Percentiles rank a stretch among this genome's conserved stretches.
Evolutionary conservation across 2,329 filamentous ascomycete genomes (phyloP).

Genomic region (Alternaria solani): DNA sequence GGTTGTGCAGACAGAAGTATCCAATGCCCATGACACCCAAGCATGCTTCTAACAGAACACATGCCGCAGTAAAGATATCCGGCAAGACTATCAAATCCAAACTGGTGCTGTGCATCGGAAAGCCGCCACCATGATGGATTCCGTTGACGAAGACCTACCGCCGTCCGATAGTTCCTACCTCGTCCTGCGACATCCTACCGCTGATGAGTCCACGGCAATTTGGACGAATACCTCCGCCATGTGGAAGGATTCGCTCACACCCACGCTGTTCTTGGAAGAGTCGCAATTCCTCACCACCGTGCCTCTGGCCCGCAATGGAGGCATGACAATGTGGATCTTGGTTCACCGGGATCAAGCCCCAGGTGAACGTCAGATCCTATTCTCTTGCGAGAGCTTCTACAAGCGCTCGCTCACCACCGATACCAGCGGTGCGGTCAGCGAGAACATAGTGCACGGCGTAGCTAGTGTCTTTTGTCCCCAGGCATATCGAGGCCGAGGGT

Average conservation of each 20-base stretch:
- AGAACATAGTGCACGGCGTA: conserved; percentile 73
- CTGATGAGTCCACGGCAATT: background rate
- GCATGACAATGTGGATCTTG: conserved; percentile 64
- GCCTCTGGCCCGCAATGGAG: conserved; percentile 63
- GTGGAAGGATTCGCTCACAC: conserved; percentile 2
- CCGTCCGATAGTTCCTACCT: background rate
- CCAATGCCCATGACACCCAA: no score
- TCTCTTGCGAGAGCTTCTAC: conserved; percentile 56
- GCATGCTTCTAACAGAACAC: background rate
- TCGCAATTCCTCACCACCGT: conserved; percentile 48
- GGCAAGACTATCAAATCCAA: background rate
- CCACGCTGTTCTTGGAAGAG: background rate
- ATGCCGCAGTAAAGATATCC: background rate
- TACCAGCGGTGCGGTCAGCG: conserved; percentile 55
- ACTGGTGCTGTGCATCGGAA: background rate
- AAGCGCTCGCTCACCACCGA: conserved; percentile 1
- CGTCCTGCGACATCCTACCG: background rate
- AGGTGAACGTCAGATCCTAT: conserved; percentile 56
- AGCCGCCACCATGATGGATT: background rate
- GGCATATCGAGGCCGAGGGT: conserved; percentile 71
- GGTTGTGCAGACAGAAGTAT: background rate
- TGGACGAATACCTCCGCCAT: background rate
- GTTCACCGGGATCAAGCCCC: conserved; percentile 53
- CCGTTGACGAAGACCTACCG: background rate
- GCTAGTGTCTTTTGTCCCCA: conserved; percentile 76